These are phyloP conservation scores for Fagopyrum homotropicum DNA, from an alignment of 148 eudicot species.

Conservation along the genomic window DNA sequence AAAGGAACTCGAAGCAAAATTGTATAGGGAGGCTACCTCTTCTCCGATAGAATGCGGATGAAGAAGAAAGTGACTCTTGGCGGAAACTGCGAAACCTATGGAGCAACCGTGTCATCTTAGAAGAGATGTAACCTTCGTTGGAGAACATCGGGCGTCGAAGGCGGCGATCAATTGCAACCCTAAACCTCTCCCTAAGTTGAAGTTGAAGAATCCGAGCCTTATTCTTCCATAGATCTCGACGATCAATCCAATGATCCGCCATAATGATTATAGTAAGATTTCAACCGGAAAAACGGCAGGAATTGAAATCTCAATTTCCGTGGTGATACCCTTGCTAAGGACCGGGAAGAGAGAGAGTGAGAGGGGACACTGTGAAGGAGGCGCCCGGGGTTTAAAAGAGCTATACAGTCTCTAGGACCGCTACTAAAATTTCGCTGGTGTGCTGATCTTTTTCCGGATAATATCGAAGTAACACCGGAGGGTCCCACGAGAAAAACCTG, in stretches of 20 bases:
- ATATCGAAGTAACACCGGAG: background rate
- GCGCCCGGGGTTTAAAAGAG: background rate
- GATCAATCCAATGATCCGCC: slow-evolving; percentile 27
- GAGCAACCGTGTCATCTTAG: slow-evolving; percentile 39
- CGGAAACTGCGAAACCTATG: slow-evolving; percentile 53
- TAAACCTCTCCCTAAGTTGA: slow-evolving; percentile 42
- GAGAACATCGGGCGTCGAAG: slow-evolving; percentile 28
- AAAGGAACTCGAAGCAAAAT: background rate
- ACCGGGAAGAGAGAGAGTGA: background rate
- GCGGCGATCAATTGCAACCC: slow-evolving; percentile 49
- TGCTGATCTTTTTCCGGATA: slow-evolving; percentile 1
- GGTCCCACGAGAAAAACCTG: background rate
- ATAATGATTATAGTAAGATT: background rate
- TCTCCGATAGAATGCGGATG: slow-evolving; percentile 59
- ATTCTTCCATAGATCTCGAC: slow-evolving; percentile 34
- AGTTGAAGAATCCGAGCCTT: slow-evolving; percentile 39
- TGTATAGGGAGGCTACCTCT: slow-evolving; percentile 34
- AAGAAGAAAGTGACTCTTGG: slow-evolving; percentile 37
- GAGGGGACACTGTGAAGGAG: background rate
- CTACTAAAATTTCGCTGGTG: background rate
- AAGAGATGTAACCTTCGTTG: slow-evolving; percentile 32
- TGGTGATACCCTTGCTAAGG: background rate
- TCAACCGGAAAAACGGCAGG: background rate
- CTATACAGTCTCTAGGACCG: background rate
- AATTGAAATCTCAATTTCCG: background rate